A percentile compares a stretch with the other conserved stretches of the same genome.
phyloP scores from a whole-genome alignment of 208 protist genomes.

The Angomonas ambiguus region DNA sequence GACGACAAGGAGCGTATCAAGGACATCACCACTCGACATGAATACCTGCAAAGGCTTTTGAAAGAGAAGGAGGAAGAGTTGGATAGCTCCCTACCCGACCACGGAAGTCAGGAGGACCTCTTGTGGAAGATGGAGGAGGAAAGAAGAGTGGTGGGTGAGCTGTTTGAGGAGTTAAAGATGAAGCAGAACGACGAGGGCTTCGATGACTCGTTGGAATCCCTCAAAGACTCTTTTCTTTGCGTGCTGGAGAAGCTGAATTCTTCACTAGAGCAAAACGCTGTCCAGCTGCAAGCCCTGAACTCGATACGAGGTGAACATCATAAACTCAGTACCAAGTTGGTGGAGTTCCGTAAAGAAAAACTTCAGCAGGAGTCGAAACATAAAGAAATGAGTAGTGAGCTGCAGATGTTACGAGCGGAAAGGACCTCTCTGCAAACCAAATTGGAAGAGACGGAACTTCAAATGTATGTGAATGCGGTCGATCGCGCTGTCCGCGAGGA shows the following conservation, averaged over 20 bases:
- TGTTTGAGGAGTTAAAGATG: conserved; percentile 20
- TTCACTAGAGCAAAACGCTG: conserved; percentile 18
- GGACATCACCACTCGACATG: neutral
- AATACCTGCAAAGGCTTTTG: neutral
- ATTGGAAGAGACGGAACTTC: conserved; percentile 23
- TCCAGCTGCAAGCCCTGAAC: conserved; percentile 13
- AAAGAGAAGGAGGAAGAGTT: neutral
- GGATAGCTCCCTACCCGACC: neutral
- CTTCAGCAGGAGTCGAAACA: neutral
- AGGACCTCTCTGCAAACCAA: conserved; percentile 17
- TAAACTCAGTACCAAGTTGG: conserved; percentile 12
- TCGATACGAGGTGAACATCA: conserved; percentile 22
- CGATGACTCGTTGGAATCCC: neutral
- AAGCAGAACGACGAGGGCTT: conserved; percentile 13
- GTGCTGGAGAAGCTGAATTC: conserved; percentile 11
- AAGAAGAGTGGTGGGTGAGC: neutral
- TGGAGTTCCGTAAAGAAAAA: neutral
- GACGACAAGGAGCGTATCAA: neutral
- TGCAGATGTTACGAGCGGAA: conserved; percentile 19
- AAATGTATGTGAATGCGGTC: conserved; percentile 26
- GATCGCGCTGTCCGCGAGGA: conserved; percentile 43
- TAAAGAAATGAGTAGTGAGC: neutral
- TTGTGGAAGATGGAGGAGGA: neutral
- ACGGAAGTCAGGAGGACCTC: neutral
- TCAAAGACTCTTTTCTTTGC: conserved; percentile 2